phyloP scores from a whole-genome alignment of 768 basidiomycete genomes.

The Gloeopeniophorella convolvens region DNA sequence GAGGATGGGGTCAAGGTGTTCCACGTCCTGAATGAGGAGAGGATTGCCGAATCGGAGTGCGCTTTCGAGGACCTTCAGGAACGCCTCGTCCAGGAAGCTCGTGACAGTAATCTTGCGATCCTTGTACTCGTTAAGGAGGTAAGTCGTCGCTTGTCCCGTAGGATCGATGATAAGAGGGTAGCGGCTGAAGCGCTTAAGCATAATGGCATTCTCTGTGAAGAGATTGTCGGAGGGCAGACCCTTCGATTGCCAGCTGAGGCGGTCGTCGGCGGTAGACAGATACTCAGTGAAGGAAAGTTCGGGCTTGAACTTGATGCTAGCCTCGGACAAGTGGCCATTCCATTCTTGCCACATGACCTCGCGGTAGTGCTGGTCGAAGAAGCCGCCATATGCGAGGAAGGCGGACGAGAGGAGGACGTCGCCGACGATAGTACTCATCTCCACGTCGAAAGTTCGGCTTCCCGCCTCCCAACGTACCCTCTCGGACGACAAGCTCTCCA shows the following conservation, averaged over 20 bases:
- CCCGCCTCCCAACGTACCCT: slow-evolving; percentile 90
- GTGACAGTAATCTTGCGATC: slow-evolving; percentile 97
- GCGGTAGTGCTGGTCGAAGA: slow-evolving; percentile 98
- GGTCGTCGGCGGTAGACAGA: slow-evolving; percentile 93
- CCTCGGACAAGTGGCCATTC: slow-evolving; percentile 82
- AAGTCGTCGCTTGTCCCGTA: slow-evolving; percentile 93
- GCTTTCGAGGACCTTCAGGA: slow-evolving; percentile 96
- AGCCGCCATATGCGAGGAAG: slow-evolving; percentile 95
- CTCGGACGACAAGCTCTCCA: slow-evolving; percentile 93
- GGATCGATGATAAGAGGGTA: slow-evolving; percentile 98
- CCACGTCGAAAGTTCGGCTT: slow-evolving; percentile 91
- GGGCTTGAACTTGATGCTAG: slow-evolving; percentile 84
- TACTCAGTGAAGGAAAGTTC: slow-evolving; percentile 94
- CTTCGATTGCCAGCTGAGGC: slow-evolving; percentile 92
- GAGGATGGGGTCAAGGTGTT: slow-evolving; percentile 93
- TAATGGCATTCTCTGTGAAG: slow-evolving; percentile 98
- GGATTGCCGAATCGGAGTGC: slow-evolving; percentile 99
- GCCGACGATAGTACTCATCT: slow-evolving; percentile 98
- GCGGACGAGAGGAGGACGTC: slow-evolving; percentile 94
- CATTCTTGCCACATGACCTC: slow-evolving; percentile 97
- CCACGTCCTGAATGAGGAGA: slow-evolving; percentile 94
- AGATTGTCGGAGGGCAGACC: slow-evolving; percentile 93
- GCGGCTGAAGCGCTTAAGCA: slow-evolving; percentile 96
- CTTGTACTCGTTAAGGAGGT: slow-evolving; percentile 90
- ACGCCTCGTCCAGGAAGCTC: slow-evolving; percentile 97